Conservation (phyloP, 495 filamentous ascomycete genomes). For the Letharia lupina region DNA sequence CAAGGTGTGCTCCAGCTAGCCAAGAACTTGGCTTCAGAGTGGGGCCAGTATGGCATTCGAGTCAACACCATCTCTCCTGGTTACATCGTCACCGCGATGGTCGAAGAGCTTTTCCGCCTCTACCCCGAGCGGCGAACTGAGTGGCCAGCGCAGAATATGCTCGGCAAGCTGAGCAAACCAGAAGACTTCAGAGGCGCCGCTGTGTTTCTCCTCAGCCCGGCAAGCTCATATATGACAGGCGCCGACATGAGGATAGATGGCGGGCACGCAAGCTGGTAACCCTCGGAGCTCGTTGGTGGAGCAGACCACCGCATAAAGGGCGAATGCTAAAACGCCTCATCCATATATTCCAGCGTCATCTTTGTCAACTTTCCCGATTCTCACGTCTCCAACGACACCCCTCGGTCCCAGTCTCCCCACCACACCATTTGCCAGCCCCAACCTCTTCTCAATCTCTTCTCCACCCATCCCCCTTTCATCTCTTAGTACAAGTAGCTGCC, state of each 20-base stretch:
- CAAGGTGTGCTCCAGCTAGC: slow-evolving; percentile 62
- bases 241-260: slow-evolving; percentile 74
- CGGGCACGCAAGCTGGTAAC: slow-evolving; percentile 71
- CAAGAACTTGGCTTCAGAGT: slow-evolving; percentile 78
- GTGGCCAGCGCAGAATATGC: slow-evolving; percentile 87
- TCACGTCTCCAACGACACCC: slow-evolving; percentile 41
- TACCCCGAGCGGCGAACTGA: slow-evolving; percentile 65
- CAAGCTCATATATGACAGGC: slow-evolving; percentile 81
- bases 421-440: slow-evolving; percentile 51
- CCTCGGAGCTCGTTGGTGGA: background rate
- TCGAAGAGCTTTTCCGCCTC: slow-evolving; percentile 64
- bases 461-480: slow-evolving; percentile 43
- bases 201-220: slow-evolving; percentile 80
- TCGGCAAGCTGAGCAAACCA: slow-evolving; percentile 67
- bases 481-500: slow-evolving; percentile 52
- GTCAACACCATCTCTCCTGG: slow-evolving; percentile 94
- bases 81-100: slow-evolving; percentile 92
- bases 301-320: background rate
- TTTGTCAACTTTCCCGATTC: slow-evolving; percentile 29
- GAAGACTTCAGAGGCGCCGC: slow-evolving; percentile 74
- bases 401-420: slow-evolving; percentile 45
- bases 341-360: slow-evolving; percentile 28
- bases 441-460: slow-evolving; percentile 49
- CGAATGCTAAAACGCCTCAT: slow-evolving; percentile 22
- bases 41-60: slow-evolving; percentile 80